phyloP scores from a whole-genome alignment of 1,284 basidiomycete genomes.

The Marasmius tenuissimus region DNA sequence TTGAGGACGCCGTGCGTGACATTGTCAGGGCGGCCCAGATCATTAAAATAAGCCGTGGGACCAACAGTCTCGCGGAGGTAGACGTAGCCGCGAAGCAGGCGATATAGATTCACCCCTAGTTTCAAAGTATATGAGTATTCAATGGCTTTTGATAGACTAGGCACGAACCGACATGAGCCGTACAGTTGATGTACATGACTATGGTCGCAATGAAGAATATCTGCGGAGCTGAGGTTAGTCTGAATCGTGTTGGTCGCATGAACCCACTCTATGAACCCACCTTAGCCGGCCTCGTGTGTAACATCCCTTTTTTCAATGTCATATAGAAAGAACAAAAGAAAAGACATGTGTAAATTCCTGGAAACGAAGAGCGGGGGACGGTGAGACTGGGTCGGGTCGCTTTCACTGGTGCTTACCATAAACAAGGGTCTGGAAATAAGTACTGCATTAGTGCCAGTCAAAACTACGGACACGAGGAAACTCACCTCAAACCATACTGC shows the following conservation, averaged over 20 bases:
- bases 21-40: constrained; percentile 28
- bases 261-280: constrained; percentile 2
- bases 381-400: not conserved
- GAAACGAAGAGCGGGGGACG: not conserved
- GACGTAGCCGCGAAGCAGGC: constrained; percentile 27
- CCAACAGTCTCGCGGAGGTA: constrained; percentile 22
- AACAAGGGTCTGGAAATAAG: constrained; percentile 6
- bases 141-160: not conserved
- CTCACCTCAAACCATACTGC: constrained; percentile 18
- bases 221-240: not conserved
- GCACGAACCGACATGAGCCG: constrained; percentile 4
- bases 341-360: constrained; percentile 18
- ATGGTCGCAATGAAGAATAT: constrained; percentile 10
- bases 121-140: not conserved
- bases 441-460: not conserved
- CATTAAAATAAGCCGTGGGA: constrained; percentile 24
- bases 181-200: constrained; percentile 11
- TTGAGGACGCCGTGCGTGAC: constrained; percentile 26
- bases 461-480: not conserved
- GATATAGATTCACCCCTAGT: constrained; percentile 23
- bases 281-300: constrained; percentile 15
- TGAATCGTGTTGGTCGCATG: not conserved
- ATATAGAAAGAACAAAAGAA: constrained; percentile 17
- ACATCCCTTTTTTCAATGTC: constrained; percentile 15
- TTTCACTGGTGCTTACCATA: constrained; percentile 7